A percentile compares a stretch with the other conserved stretches of the same genome.
Evolutionary conservation across 2,329 filamentous ascomycete genomes (phyloP).

Genomic region (Fusarium buharicum): DNA sequence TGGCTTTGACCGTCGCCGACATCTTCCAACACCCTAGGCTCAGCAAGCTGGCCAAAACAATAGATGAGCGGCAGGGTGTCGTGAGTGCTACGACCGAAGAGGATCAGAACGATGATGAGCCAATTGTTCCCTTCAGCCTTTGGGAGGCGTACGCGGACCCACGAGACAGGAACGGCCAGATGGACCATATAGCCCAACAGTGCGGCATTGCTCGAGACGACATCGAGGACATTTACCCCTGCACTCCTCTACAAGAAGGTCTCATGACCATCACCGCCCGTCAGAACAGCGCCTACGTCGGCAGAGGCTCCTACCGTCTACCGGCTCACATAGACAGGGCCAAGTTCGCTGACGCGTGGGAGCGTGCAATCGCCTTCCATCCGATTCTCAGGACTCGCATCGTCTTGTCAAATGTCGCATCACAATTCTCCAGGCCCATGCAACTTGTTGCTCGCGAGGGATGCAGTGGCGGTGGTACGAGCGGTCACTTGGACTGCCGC

Average conservation of each 20-base stretch:
- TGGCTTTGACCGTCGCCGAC: conserved; percentile 10
- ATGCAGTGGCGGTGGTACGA: conserved; percentile 8
- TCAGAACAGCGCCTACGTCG: conserved; percentile 6
- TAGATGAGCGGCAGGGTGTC: conserved; percentile 11
- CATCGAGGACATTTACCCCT: conserved; percentile 16
- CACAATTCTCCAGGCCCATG: conserved; percentile 8
- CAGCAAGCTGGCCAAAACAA: conserved; percentile 6
- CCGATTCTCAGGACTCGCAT: conserved; percentile 12
- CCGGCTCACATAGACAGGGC: conserved; percentile 12
- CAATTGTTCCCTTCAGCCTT: conserved; percentile 12
- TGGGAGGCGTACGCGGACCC: conserved; percentile 7
- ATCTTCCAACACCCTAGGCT: conserved; percentile 12
- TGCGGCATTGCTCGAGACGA: conserved; percentile 13
- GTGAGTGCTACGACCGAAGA: conserved; percentile 7
- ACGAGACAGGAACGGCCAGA: conserved; percentile 7
- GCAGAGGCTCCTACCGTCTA: conserved; percentile 8
- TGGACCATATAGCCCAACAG: conserved; percentile 8
- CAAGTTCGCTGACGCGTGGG: conserved; percentile 10
- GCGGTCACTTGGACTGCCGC: conserved; percentile 7
- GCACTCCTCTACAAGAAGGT: conserved; percentile 11
- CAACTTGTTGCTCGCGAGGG: conserved; percentile 9
- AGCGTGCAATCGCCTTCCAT: conserved; percentile 11
- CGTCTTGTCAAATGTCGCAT: conserved; percentile 8
- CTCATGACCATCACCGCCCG: conserved; percentile 4
- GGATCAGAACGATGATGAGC: conserved; percentile 14